Base-by-base conservation (phyloP, 192 early-diverging fungal genomes). In the Coemansia sp. region DNA sequence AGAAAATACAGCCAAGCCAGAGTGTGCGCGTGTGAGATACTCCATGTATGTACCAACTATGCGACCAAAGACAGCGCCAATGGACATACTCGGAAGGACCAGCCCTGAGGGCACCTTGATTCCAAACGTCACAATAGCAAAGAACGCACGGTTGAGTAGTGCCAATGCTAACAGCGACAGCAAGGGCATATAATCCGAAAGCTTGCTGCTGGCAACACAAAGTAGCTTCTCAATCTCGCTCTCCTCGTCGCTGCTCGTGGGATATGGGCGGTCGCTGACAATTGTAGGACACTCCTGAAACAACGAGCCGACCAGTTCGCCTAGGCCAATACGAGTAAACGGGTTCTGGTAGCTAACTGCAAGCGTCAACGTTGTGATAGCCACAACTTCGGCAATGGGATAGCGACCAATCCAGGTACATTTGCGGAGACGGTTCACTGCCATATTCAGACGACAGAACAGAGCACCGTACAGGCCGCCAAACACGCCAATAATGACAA, bases 391-490 rank as follows among this genome's bases (percentile, higher is more conserved):
- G 7, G 70, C 60, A 4, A 98, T 77, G 1, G 89, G 92, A 46
- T 87, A 81, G 58, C 80, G 69, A 38, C 85, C 82, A 26, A 96
- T 38, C 73, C 84, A 85, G 4, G 87, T 85, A n/a, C 68, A 70
- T 63, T 93, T 91, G 58, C 96, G 88, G 52, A 92, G 84, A 44
- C 81, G 74, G 57, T 86, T 87, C 40, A 87, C 82, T 8, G 75
- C 70, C 52, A 86, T 76, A 65, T 92, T 93, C 61, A 90, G 77
- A 24, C 83, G 71, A 11, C 89, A 89, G 59, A 93, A 88, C 31
- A 92, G 81, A 8, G 90, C 92, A 31, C 95, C 95, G 61, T 85
- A 89, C 9, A 96, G 70, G 0, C 95, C 95, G 18, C 88, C 88
- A 60, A 90, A 85, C 3, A 86, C 63, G 8, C 90, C 90, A 18